Percentiles rank a stretch among this genome's conserved stretches.
Conservation (phyloP, 805 yeast species). For the Saccharomyces mikatae region DNA sequence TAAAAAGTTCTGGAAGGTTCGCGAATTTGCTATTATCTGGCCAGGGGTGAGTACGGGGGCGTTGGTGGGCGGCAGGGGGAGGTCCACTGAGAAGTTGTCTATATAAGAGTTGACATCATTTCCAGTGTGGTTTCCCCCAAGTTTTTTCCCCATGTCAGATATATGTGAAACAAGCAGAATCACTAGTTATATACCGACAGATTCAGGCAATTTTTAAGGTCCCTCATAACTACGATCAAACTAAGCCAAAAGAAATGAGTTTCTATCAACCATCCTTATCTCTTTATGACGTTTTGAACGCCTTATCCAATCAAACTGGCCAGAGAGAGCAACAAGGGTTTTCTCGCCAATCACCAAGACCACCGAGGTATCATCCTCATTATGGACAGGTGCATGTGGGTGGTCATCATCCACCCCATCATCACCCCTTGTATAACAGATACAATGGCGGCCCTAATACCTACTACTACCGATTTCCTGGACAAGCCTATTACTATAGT, state of each 20-base stretch:
- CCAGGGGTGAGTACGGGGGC: neutral
- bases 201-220: neutral
- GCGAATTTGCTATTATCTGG: neutral
- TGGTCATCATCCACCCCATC: constrained; percentile 2
- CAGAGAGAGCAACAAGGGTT: constrained; percentile 8
- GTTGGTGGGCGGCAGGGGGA: neutral
- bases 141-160: neutral
- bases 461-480: constrained; percentile 9
- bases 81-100: neutral
- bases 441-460: constrained; percentile 6
- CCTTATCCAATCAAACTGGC: constrained; percentile 18
- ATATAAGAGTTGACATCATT: neutral
- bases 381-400: constrained; percentile 1
- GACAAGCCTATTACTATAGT: constrained; percentile 21
- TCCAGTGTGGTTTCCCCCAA: too few relatives aligned
- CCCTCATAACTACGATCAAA: neutral
- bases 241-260: constrained; percentile 13
- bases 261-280: constrained; percentile 28
- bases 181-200: neutral
- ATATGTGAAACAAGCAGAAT: neutral
- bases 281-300: constrained; percentile 24
- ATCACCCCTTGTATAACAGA: neutral
- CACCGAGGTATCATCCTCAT: neutral
- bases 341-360: constrained; percentile 4
- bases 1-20: neutral